These are phyloP conservation scores for Hygrocybe punicea DNA, from an alignment of 768 basidiomycete species.

Conservation along the genomic window DNA sequence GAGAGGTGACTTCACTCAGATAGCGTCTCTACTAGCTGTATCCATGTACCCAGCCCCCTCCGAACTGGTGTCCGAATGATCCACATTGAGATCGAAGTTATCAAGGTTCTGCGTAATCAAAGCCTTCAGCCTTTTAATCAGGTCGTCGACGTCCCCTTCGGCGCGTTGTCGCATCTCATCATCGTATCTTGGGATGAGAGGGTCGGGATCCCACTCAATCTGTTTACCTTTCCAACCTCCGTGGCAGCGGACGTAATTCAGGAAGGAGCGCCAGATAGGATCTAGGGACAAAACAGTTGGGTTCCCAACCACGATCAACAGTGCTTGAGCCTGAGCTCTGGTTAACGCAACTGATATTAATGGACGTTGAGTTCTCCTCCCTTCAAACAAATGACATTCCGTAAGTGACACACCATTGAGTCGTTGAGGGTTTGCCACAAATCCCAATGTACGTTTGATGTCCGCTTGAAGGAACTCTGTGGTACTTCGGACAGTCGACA, in stretches of 20 bases:
- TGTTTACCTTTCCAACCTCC: conserved; percentile 53
- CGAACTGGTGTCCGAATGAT: too few relatives aligned
- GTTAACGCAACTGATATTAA: conserved; percentile 55
- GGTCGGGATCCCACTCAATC: conserved; percentile 33
- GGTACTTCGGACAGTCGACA: conserved; percentile 57
- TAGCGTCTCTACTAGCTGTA: too few relatives aligned
- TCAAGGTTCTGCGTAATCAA: too few relatives aligned
- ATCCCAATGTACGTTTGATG: conserved; percentile 50
- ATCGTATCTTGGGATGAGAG: conserved; percentile 36
- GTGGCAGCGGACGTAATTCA: conserved; percentile 50
- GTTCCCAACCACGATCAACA: conserved; percentile 63
- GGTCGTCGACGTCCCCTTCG: not conserved
- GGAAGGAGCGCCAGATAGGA: conserved; percentile 56
- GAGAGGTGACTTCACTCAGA: too few relatives aligned
- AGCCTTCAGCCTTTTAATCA: too few relatives aligned
- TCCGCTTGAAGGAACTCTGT: conserved; percentile 46
- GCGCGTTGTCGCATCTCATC: conserved; percentile 28
- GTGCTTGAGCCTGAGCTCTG: conserved; percentile 58
- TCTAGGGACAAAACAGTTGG: conserved; percentile 56
- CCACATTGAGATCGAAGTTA: too few relatives aligned
- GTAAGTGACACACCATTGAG: conserved; percentile 48
- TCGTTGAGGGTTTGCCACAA: conserved; percentile 51
- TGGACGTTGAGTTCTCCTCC: not conserved
- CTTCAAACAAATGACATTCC: not conserved
- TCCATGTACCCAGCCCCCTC: too few relatives aligned